phyloP scores from a whole-genome alignment of 2,329 filamentous ascomycete genomes.

The Phialemoniopsis sp. region DNA sequence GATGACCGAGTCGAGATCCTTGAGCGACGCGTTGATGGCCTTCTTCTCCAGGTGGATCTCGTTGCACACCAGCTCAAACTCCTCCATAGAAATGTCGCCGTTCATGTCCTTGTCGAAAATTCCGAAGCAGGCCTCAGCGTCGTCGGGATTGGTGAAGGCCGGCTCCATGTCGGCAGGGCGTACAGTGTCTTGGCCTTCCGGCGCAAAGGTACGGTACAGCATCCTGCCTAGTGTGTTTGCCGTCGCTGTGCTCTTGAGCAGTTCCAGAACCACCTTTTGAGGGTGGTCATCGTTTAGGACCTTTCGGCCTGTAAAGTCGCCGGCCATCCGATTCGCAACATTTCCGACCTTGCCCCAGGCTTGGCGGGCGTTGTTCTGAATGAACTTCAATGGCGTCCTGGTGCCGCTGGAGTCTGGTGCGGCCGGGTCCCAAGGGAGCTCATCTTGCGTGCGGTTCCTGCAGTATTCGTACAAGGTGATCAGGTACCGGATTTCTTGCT shows the following conservation, averaged over 20 bases:
- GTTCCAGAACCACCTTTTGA: constrained; percentile 75
- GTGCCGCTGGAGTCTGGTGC: constrained; percentile 45
- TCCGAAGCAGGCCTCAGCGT: constrained; percentile 81
- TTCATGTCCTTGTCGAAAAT: constrained; percentile 98
- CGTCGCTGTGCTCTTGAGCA: constrained; percentile 68
- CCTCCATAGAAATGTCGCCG: constrained; percentile 92
- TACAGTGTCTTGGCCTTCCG: constrained; percentile 72
- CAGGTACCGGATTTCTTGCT: constrained; percentile 60
- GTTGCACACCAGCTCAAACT: constrained; percentile 87
- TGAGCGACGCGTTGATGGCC: constrained; percentile 88
- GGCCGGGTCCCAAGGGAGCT: constrained; percentile 40
- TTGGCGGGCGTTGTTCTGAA: constrained; percentile 71
- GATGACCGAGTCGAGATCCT: constrained; percentile 92
- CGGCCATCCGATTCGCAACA: constrained; percentile 79
- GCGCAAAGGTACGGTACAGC: constrained; percentile 80
- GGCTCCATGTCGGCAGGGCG: constrained; percentile 71
- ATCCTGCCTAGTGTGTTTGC: constrained; percentile 83
- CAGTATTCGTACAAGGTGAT: constrained; percentile 63
- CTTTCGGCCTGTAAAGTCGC: constrained; percentile 82
- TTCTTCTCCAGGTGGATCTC: constrained; percentile 94
- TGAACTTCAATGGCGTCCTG: constrained; percentile 69
- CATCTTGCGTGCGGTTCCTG: constrained; percentile 63
- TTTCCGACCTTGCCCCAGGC: constrained; percentile 79
- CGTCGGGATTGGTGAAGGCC: constrained; percentile 78
- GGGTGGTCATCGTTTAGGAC: constrained; percentile 68